These are phyloP conservation scores for Spinacia oleracea DNA, from an alignment of 179 eudicot genomes.

Conservation along the genomic window DNA sequence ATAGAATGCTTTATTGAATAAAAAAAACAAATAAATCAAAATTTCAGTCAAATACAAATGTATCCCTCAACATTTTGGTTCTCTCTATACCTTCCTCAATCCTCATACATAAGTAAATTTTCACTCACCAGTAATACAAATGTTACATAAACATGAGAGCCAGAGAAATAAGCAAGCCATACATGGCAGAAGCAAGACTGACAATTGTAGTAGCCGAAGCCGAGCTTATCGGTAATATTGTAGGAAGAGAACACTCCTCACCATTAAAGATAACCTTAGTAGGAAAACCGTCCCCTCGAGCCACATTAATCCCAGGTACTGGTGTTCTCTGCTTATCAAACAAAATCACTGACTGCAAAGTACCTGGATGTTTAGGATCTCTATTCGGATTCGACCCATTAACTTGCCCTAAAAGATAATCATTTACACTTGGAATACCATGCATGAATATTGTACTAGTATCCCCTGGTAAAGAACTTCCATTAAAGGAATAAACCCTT, in stretches of 20 bases:
- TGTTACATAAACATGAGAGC: background rate
- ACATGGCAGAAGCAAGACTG: background rate
- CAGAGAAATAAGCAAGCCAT: background rate
- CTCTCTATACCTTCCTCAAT: background rate
- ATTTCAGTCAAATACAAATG: background rate
- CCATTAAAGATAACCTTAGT: constrained; percentile 58
- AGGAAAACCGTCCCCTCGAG: constrained; percentile 55
- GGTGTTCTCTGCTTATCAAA: constrained; percentile 56
- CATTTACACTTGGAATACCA: constrained; percentile 31
- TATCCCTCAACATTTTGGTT: background rate
- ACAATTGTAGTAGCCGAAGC: background rate
- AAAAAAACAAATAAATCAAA: background rate
- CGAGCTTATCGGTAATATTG: constrained; percentile 7
- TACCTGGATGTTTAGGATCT: constrained; percentile 50
- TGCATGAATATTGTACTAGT: constrained; percentile 38
- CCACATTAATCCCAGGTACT: constrained; percentile 51
- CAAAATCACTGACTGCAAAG: constrained; percentile 49
- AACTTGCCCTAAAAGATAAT: constrained; percentile 40
- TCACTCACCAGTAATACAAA: background rate
- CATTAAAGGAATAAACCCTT: constrained; percentile 46
- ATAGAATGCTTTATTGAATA: background rate
- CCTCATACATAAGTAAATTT: background rate
- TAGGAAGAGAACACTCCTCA: constrained; percentile 56
- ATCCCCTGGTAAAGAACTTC: constrained; percentile 25
- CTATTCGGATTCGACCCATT: constrained; percentile 37